phyloP scores from a whole-genome alignment of 2,329 filamentous ascomycete genomes.

The Colletotrichum tanaceti region DNA sequence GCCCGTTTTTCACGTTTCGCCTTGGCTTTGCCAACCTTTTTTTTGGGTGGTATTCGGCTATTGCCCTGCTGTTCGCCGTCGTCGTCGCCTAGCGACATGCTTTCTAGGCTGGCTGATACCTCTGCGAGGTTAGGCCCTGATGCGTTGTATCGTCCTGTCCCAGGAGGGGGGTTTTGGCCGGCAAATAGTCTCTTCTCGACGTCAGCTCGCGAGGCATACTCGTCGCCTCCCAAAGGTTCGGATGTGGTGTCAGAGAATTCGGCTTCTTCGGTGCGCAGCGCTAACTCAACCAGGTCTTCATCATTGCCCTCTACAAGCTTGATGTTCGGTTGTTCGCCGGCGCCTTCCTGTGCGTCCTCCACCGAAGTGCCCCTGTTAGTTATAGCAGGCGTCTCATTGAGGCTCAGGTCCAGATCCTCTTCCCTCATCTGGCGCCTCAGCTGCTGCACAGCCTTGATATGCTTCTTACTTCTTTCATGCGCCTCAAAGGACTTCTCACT shows the following conservation, averaged over 20 bases:
- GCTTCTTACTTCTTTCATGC: constrained; percentile 97
- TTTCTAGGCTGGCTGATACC: neutral
- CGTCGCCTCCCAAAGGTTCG: constrained; percentile 18
- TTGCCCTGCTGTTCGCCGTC: neutral
- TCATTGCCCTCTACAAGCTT: neutral
- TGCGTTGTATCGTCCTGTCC: neutral
- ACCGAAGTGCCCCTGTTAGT: neutral
- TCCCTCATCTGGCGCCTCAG: constrained; percentile 84
- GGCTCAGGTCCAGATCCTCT: constrained; percentile 72
- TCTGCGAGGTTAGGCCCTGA: neutral
- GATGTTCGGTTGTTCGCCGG: neutral
- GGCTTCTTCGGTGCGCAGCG: neutral
- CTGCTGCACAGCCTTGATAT: constrained; percentile 85
- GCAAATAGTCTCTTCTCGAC: constrained; percentile 36
- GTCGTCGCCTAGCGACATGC: constrained; percentile 4
- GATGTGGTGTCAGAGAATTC: constrained; percentile 7
- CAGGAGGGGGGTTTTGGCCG: neutral
- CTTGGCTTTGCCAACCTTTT: constrained; percentile 64
- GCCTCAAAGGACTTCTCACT: constrained; percentile 92
- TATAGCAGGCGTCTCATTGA: constrained; percentile 23
- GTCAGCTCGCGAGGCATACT: constrained; percentile 35
- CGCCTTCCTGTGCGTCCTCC: constrained; percentile 19
- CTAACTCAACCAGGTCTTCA: neutral
- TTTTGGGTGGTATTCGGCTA: constrained; percentile 47
- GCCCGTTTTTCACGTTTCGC: constrained; percentile 63